Percentiles rank a stretch among this genome's conserved stretches.
Conservation (phyloP, 2,329 filamentous ascomycete species). For the Pseudogymnoascus sp. region DNA sequence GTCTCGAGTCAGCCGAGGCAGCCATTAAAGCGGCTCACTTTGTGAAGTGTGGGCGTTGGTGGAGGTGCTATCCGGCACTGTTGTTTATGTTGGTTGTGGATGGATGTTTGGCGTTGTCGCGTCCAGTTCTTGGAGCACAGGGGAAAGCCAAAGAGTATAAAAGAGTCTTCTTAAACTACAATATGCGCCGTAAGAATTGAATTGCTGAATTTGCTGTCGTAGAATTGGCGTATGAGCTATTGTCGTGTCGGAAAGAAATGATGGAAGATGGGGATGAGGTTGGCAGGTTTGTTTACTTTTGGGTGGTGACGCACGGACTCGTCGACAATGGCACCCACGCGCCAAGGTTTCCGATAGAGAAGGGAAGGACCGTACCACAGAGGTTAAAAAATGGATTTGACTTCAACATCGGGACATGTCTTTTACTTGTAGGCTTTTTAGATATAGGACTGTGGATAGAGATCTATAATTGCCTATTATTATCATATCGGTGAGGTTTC, state of each 20-base stretch:
- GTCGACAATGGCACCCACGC: neutral
- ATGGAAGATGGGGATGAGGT: neutral
- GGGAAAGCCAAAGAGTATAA: neutral
- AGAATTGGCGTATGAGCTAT: neutral
- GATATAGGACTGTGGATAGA: neutral
- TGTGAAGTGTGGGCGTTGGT: slow-evolving; percentile 1
- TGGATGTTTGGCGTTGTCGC: neutral
- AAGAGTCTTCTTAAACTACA: neutral
- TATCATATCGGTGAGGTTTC: neutral
- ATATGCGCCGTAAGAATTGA: neutral
- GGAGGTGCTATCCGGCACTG: neutral
- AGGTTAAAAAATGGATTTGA: neutral
- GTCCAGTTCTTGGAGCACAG: slow-evolving; percentile 2
- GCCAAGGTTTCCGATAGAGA: neutral
- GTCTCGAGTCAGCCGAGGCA: slow-evolving; percentile 12
- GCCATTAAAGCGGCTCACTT: slow-evolving; percentile 11
- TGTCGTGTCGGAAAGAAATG: neutral
- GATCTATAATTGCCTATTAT: neutral
- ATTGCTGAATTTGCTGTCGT: neutral
- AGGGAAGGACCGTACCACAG: neutral
- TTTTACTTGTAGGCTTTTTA: neutral
- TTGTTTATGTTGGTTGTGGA: neutral
- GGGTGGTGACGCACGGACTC: slow-evolving; percentile 1
- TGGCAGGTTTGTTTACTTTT: slow-evolving; percentile 9
- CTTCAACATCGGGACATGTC: neutral